Evolutionary conservation across 164 flowering plant species (phyloP).

Genomic region (Sextonia rubra): DNA sequence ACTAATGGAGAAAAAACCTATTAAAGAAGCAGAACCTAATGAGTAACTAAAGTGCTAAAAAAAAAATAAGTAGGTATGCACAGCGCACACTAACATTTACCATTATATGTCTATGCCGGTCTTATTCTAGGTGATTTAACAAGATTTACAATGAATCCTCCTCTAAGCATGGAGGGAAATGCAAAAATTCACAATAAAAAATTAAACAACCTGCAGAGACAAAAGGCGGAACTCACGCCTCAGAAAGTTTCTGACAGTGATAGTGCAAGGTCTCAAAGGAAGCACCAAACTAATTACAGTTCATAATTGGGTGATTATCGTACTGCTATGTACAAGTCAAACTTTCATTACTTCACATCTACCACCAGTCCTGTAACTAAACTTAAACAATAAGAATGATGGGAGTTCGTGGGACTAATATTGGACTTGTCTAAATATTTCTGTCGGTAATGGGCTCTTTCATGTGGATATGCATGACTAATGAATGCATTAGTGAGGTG

Average conservation of each 20-base stretch:
- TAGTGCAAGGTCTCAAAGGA: slow-evolving; percentile 1
- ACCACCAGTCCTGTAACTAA: background rate
- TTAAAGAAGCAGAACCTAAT: background rate
- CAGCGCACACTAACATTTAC: background rate
- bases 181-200: background rate
- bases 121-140: background rate
- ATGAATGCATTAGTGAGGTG: background rate
- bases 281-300: background rate
- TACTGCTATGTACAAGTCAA: background rate
- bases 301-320: too few species aligned
- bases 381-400: background rate
- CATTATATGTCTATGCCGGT: background rate
- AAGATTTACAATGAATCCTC: background rate
- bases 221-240: background rate
- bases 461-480: too few species aligned
- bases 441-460: background rate
- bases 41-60: background rate
- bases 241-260: background rate
- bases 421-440: background rate
- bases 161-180: background rate
- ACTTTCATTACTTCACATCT: background rate
- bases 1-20: slow-evolving; percentile 94
- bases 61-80: background rate
- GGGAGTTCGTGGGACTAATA: background rate
- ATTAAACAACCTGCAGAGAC: background rate